These are phyloP conservation scores for Boletus speciosus DNA, from an alignment of 768 basidiomycete genomes.

Conservation along the genomic window DNA sequence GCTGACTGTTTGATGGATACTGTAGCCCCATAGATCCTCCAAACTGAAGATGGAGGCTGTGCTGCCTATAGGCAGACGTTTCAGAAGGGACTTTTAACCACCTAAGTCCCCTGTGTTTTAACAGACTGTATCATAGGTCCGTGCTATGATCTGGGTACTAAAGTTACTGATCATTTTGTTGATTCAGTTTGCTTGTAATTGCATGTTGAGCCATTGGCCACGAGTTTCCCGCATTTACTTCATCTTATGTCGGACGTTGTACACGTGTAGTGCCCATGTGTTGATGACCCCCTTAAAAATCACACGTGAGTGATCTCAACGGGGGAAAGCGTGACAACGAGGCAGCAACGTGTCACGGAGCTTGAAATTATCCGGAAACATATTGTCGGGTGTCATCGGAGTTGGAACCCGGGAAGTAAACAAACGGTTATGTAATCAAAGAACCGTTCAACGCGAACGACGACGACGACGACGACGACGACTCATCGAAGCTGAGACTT, in stretches of 20 bases:
- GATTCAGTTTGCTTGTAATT: conserved; percentile 14
- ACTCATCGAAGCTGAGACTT: conserved; percentile 16
- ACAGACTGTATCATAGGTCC: conserved; percentile 24
- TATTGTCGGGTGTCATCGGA: conserved; percentile 18
- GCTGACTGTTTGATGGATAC: conserved; percentile 5
- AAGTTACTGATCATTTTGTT: not conserved
- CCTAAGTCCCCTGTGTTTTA: conserved; percentile 20
- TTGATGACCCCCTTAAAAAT: not conserved
- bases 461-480: conserved; percentile 18
- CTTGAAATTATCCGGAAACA: not conserved
- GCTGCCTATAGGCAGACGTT: not conserved
- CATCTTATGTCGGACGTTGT: not conserved
- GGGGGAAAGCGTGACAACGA: conserved; percentile 11
- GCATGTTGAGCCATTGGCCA: not conserved
- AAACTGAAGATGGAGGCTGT: conserved; percentile 1
- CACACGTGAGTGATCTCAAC: conserved; percentile 25
- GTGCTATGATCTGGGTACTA: not conserved
- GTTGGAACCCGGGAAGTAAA: conserved; percentile 17
- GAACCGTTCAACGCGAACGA: conserved; percentile 20
- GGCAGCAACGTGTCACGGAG: conserved; percentile 23
- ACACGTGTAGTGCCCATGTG: conserved; percentile 18
- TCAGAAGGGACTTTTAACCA: conserved; percentile 24
- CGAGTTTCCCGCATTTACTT: too few species aligned
- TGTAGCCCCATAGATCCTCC: conserved; percentile 21
- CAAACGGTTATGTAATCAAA: conserved; percentile 18